Evolutionary conservation across 805 yeast species (phyloP), one percentile per base, ranked within the genome.

Genomic region (Kodamaea lidongshanica): DNA sequence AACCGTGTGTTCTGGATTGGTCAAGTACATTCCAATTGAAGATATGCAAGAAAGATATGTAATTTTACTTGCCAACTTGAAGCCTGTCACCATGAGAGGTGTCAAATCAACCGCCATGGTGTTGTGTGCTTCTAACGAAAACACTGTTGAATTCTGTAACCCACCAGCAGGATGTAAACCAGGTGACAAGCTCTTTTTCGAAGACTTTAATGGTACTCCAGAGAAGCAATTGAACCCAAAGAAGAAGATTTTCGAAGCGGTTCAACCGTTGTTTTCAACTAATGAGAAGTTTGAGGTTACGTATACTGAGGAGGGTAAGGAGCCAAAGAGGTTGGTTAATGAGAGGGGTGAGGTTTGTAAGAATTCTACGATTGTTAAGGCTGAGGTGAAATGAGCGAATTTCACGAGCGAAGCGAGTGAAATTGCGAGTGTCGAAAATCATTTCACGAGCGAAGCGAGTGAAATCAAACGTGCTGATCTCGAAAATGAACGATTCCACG

Each of bases 61-160:
- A 29, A 81, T 92, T 26, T 80, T 81, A 34, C 87, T 92, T 48
- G 95, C 96, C 47, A 94, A 94, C 70, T 74, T 92, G 63, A 92
- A 92, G 67, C 98, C 98, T 12, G 98, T 88, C 23, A 79, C 79
- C 51, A 92, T 92, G 99, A 81, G 98, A 66, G 97, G 98, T 43
- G 77, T 92, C 52, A 86, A 86, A 58, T 87, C 96, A 7, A 66
- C 77, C 30, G 99, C 95, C 30, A 92, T 92, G 99, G 97, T 92
- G 27, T 71, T 92, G 46, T 92, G 99, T 70, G 89, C 87, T 15
- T 86, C 96, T 22, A 78, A 68, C 32, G 83, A 72, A 28, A 65
- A 63, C 20, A 59, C 58, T 18, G 96, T 92, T 36, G 97, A 92
- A 63, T 87, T 92, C 49, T 88, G 89, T 43, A 80, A 82, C 57